phyloP scores from a whole-genome alignment of 257 asterid species.

The Fraxinus anomala region DNA sequence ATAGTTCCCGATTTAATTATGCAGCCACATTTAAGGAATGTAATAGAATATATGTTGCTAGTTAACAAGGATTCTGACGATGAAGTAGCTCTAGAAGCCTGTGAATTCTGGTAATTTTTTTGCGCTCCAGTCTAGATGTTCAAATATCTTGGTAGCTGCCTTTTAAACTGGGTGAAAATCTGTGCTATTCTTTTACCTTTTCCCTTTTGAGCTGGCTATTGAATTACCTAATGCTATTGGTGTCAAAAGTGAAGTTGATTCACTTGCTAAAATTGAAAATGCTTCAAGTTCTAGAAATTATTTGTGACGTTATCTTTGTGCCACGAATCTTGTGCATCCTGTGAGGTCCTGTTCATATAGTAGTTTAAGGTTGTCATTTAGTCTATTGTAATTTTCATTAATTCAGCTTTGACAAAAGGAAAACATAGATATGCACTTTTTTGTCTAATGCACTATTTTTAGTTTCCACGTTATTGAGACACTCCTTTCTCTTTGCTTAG shows the following conservation, averaged over 20 bases:
- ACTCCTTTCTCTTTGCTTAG: slow-evolving; percentile 5
- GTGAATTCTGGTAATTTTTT: slow-evolving; percentile 86
- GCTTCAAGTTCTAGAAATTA: neutral
- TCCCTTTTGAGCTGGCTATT: slow-evolving; percentile 13
- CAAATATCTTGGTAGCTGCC: slow-evolving; percentile 5
- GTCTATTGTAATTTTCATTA: neutral
- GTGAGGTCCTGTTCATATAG: neutral
- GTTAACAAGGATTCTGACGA: slow-evolving; percentile 93
- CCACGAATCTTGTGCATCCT: neutral
- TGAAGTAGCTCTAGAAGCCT: slow-evolving; percentile 97
- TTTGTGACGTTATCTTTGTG: slow-evolving; percentile 9
- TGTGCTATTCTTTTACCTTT: neutral
- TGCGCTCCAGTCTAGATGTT: slow-evolving; percentile 8
- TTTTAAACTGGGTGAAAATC: slow-evolving; percentile 4
- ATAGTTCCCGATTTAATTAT: slow-evolving; percentile 28
- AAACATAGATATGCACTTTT: neutral
- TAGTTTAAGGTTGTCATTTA: neutral
- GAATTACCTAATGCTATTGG: slow-evolving; percentile 2
- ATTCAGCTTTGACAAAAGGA: neutral
- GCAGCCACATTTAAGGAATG: slow-evolving; percentile 90
- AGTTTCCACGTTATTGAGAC: neutral
- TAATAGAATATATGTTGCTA: slow-evolving; percentile 83
- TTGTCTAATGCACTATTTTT: neutral
- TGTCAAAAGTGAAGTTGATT: neutral
- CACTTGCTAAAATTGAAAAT: slow-evolving; percentile 1